phyloP scores from a whole-genome alignment of 805 yeast species.

The Candida endomychidarum region DNA sequence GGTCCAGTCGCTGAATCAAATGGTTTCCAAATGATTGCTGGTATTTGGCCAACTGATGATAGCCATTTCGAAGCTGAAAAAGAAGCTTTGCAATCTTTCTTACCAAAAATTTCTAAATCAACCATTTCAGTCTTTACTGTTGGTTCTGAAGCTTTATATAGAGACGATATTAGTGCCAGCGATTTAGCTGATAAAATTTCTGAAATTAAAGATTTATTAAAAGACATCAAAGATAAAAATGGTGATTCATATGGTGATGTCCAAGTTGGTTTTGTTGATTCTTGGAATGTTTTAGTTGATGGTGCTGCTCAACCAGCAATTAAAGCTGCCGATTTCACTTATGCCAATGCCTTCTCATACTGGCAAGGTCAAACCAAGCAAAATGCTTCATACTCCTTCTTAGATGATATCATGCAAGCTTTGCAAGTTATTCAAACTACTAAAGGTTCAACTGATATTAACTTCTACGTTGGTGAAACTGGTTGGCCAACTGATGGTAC shows the following conservation, averaged over 20 bases:
- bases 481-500: constrained; percentile 96
- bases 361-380: constrained; percentile 94
- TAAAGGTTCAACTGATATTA: constrained; percentile 83
- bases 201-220: constrained; percentile 59
- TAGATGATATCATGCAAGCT: constrained; percentile 98
- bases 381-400: constrained; percentile 87
- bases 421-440: constrained; percentile 80
- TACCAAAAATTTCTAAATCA: constrained; percentile 69
- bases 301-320: constrained; percentile 71
- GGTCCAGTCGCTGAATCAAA: constrained; percentile 84
- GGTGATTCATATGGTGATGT: constrained; percentile 72
- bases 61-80: constrained; percentile 75
- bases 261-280: constrained; percentile 92
- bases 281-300: constrained; percentile 91
- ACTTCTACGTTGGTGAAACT: constrained; percentile 96
- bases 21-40: constrained; percentile 75
- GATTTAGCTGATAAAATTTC: constrained; percentile 68
- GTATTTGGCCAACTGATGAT: constrained; percentile 93
- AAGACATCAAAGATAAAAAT: constrained; percentile 67
- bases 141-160: constrained; percentile 95
- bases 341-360: constrained; percentile 95
- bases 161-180: constrained; percentile 77
- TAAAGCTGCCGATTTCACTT: constrained; percentile 77
- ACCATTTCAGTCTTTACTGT: constrained; percentile 79
- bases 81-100: constrained; percentile 62